Evolutionary conservation across 2,329 filamentous ascomycete species (phyloP).

Genomic region (Sarocladiaceae sp.): DNA sequence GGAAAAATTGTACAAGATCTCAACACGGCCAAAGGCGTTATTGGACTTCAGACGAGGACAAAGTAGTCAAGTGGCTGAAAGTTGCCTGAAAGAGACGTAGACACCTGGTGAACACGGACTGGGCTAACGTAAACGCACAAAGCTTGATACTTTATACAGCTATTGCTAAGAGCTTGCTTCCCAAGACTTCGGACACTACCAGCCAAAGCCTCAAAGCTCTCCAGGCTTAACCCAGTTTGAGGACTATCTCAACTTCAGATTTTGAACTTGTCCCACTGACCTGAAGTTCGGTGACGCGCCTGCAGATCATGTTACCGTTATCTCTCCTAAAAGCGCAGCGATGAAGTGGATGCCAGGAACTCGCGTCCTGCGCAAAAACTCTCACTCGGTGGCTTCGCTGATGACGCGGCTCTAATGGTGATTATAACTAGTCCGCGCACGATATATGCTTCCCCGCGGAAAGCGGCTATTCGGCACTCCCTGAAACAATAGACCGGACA

Average conservation of each 20-base stretch:
- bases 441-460: background rate
- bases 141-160: too few relatives aligned
- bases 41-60: background rate
- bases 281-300: background rate
- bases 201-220: too few relatives aligned
- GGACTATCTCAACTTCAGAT: background rate
- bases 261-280: background rate
- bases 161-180: too few relatives aligned
- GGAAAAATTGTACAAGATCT: background rate
- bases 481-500: background rate
- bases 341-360: background rate
- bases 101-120: background rate
- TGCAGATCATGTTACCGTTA: background rate
- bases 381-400: background rate
- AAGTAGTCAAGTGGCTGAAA: background rate
- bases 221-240: background rate
- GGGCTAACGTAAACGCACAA: background rate
- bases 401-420: background rate
- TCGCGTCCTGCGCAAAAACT: background rate
- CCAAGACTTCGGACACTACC: too few relatives aligned
- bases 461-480: background rate
- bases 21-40: background rate
- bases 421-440: background rate
- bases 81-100: background rate
- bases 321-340: background rate